Evolutionary conservation across 2,329 filamentous ascomycete species (phyloP), one percentile per base, ranked within the genome.

Genomic region (Whalleya microplaca): DNA sequence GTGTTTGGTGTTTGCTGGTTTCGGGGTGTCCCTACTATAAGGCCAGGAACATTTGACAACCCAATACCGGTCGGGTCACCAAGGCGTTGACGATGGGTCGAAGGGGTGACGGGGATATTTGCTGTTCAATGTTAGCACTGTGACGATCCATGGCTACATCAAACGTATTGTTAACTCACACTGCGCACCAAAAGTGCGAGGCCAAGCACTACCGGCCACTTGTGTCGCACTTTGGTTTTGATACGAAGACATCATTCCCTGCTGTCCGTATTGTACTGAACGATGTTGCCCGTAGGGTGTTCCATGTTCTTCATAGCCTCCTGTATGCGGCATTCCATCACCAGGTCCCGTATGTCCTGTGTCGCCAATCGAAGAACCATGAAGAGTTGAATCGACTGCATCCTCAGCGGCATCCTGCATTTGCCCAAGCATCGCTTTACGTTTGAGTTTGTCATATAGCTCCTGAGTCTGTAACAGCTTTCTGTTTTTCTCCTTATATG

Each of bases 391-490:
- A 45, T 80, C 75, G 3, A 77, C 73, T n/a, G 77, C 75, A 61
- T 84, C 77, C 18, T 78, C 77, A 5, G 83, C 83, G 16, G 82
- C 82, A 58, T 77, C 75, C 61, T 83, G 80, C 27, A 86, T 79
- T 18, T 85, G 80, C 9, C 77, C 78, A 42, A 84, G 70, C 66
- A 86, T 78, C 1, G 78, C 79, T 55, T 78, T 81, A 45, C 80
- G 75, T 66, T 85, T 87, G 45, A 85, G 72, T 58, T 81, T 86
- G 65, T 86, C 82, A 59, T 87, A 87, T 2, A 86, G 74, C 59
- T 86, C 83, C 64, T 92, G 90, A 2, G 85, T 83, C 58, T 91
- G 87, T 4, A 86, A 74, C 2, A 90, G 80, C 55, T 87, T 89
- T 45, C 83, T 86, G 63, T 77, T 85, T 70, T 94, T 95, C 20